These are phyloP conservation scores for Coemansia sp. DNA, from an alignment of 192 early-diverging fungal species.

Conservation along the genomic window DNA sequence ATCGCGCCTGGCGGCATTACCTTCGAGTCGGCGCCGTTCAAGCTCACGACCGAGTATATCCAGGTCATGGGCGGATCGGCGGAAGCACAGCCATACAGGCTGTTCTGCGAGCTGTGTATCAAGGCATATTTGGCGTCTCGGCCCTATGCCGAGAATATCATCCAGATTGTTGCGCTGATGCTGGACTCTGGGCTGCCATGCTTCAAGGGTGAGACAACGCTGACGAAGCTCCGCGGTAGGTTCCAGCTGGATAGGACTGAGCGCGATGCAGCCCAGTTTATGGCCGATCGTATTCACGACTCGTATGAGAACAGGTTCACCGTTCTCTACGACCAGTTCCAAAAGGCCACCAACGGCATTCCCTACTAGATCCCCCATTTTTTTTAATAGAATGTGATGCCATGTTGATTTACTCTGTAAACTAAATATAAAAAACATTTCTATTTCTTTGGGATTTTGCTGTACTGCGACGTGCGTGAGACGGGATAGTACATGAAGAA, in stretches of 20 bases:
- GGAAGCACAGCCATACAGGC: constrained; percentile 77
- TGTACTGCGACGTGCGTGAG: constrained; percentile 53
- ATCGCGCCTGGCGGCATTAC: constrained; percentile 98
- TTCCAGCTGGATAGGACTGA: constrained; percentile 94
- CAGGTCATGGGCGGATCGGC: constrained; percentile 93
- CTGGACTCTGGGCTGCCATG: constrained; percentile 95
- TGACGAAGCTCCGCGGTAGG: constrained; percentile 78
- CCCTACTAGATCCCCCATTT: constrained; percentile 41
- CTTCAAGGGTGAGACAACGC: constrained; percentile 93
- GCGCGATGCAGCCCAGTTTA: constrained; percentile 92
- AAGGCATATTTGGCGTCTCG: constrained; percentile 91
- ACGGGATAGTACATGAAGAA: constrained; percentile 80
- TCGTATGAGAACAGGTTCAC: constrained; percentile 94
- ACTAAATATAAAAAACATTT: neutral
- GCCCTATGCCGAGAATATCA: constrained; percentile 91
- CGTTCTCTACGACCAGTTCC: constrained; percentile 80
- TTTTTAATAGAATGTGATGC: neutral
- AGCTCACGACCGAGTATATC: constrained; percentile 97
- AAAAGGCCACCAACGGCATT: constrained; percentile 81
- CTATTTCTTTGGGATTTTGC: constrained; percentile 37
- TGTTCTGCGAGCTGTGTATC: constrained; percentile 90
- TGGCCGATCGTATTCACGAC: constrained; percentile 86
- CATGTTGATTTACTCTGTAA: too few relatives aligned
- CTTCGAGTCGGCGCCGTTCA: constrained; percentile 97
- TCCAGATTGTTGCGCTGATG: constrained; percentile 91